Conservation (phyloP, 139 green algal genomes). For the Gonium pectorale region DNA sequence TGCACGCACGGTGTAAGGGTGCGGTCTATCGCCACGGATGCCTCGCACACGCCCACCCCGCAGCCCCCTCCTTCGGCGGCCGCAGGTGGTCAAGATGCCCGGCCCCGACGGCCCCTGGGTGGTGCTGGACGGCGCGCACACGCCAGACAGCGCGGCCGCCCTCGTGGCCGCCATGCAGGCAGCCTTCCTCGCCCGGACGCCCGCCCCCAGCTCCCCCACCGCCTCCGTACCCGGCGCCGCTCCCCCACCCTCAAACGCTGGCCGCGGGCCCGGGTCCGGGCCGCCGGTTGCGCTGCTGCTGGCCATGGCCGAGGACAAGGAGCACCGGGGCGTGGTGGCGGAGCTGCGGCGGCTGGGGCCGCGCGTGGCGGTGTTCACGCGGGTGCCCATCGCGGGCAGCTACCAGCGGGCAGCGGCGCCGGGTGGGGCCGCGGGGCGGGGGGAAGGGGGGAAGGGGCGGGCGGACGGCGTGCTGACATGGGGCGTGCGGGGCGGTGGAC, state of each 20-base stretch:
- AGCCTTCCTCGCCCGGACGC: slow-evolving; percentile 61
- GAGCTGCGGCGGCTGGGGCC: slow-evolving; percentile 61
- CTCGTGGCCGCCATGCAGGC: slow-evolving; percentile 64
- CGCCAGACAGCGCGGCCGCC: slow-evolving; percentile 69
- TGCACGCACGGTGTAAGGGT: too few species aligned
- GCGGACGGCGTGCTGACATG: not conserved
- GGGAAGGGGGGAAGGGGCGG: not conserved
- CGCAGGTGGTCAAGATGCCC: slow-evolving; percentile 38
- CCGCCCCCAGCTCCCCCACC: not conserved
- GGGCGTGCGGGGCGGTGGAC: too few species aligned
- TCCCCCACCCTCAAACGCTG: too few species aligned
- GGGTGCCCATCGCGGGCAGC: slow-evolving; percentile 74
- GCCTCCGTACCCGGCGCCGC: too few species aligned
- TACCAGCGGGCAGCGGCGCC: slow-evolving; percentile 57
- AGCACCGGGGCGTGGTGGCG: slow-evolving; percentile 63
- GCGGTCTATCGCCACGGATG: too few species aligned
- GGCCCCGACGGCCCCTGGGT: slow-evolving; percentile 47
- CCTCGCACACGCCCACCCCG: not conserved
- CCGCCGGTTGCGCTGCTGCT: slow-evolving; percentile 75
- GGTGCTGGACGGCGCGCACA: slow-evolving; percentile 89
- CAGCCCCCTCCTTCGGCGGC: not conserved
- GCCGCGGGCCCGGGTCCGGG: too few species aligned
- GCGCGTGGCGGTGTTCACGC: slow-evolving; percentile 76
- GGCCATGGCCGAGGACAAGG: slow-evolving; percentile 89
- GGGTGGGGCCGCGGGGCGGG: slow-evolving; percentile 37